Evolutionary conservation across 306 rosid genomes (phyloP), one percentile per base, ranked within the genome.

Genomic region (Quercus variabilis): DNA sequence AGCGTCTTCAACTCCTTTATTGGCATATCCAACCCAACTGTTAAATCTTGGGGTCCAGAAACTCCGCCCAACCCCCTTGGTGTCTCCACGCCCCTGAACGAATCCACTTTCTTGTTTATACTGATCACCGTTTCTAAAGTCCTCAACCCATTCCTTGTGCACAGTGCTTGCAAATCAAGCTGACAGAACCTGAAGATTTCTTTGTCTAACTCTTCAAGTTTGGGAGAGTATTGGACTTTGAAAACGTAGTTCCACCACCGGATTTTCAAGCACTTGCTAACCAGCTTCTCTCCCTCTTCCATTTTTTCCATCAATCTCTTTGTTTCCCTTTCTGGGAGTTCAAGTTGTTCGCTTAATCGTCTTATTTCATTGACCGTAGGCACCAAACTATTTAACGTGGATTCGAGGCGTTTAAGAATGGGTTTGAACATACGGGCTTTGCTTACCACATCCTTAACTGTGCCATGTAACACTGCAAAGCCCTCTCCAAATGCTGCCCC

Each of bases 21-120:
- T 6, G 69, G 73, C 2, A 8, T 55, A 25, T 81, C 85, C 81
- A 91, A 64, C 14, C 92, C 90, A 46, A 85, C 80, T 1, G 43
- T 31, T 31, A 31, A 31, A 31, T 31, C 33, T 31, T 31, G 33
- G 33, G 33, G 33, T 31, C 33, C 33, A 31, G 1, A 31, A 31
- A 31, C 33, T 4, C 33, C 33, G 5, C 33, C 33, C 33, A 31
- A 31, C 33, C 33, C 33, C 49, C 56, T 79, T 2, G 11, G 49
- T 41, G 49, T 9, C 49, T 41, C 78, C 77, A 41, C 49, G 63
- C 51, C 67, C 6, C 55, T 6, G 33, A 21, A 57, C 63, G 4
- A 49, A 14, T 1, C 65, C 5, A 83, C 43, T 30, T 6, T 41
- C 12, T 41, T 9, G 49, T 41, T 6, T 6, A 41, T 41, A 41